Evolutionary conservation across 2,329 filamentous ascomycete species (phyloP).

Genomic region (Polytolypa hystricis): DNA sequence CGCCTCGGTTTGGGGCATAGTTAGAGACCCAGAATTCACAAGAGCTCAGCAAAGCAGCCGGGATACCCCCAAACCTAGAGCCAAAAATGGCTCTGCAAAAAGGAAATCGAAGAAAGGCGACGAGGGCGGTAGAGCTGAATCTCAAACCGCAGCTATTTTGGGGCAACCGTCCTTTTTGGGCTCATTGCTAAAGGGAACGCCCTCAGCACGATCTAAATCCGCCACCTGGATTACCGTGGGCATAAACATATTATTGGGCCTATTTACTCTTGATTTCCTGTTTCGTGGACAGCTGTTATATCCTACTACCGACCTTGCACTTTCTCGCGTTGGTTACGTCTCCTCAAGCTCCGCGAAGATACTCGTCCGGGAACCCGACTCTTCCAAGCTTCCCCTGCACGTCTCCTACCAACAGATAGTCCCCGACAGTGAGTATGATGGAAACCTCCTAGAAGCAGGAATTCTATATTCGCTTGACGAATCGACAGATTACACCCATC

Average conservation of each 20-base stretch:
- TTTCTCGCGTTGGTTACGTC: slow-evolving; percentile 78
- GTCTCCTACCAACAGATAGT: slow-evolving; percentile 47
- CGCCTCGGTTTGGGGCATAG: slow-evolving; percentile 21
- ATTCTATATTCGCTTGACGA: slow-evolving; percentile 56
- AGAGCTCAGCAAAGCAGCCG: slow-evolving; percentile 8
- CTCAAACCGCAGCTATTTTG: background rate
- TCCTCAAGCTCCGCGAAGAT: slow-evolving; percentile 70
- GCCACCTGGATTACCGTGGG: slow-evolving; percentile 57
- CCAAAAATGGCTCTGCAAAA: background rate
- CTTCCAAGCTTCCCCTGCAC: slow-evolving; percentile 61
- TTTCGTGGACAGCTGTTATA: slow-evolving; percentile 62
- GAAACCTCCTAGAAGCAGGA: slow-evolving; percentile 55
- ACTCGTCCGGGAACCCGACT: slow-evolving; percentile 73
- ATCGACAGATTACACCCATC: slow-evolving; percentile 70
- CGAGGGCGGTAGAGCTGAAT: background rate
- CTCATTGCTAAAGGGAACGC: slow-evolving; percentile 64
- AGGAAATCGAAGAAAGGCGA: background rate
- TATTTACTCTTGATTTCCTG: slow-evolving; percentile 64
- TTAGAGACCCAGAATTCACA: slow-evolving; percentile 3
- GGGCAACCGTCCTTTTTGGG: slow-evolving; percentile 35
- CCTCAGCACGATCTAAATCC: slow-evolving; percentile 57
- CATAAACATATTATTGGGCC: slow-evolving; percentile 59
- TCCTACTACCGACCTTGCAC: slow-evolving; percentile 64
- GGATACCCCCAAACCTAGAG: slow-evolving; percentile 1
- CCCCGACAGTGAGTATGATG: slow-evolving; percentile 13